phyloP scores from a whole-genome alignment of 2,329 filamentous ascomycete species.

The Xylaria sp. region DNA sequence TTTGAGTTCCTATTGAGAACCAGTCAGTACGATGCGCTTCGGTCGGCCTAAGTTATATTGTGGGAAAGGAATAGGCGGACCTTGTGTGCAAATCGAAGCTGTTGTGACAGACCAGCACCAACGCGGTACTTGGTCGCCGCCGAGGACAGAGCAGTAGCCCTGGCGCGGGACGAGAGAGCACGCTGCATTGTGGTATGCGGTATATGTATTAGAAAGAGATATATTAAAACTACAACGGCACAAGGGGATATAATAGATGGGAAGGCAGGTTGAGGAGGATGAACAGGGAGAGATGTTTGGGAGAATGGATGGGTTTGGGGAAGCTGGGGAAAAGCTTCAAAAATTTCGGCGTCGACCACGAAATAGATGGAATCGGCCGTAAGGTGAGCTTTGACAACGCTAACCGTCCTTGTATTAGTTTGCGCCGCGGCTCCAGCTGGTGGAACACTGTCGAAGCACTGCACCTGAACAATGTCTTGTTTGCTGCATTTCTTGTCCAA shows the following conservation, averaged over 20 bases:
- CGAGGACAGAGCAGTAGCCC: constrained; percentile 80
- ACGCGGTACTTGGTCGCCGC: constrained; percentile 69
- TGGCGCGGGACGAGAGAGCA: constrained; percentile 80
- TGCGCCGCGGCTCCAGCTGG: constrained; percentile 11
- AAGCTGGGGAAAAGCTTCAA: constrained; percentile 42
- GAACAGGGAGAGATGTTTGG: constrained; percentile 21
- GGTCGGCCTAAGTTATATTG: neutral
- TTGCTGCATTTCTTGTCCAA: neutral
- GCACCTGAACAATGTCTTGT: too few relatives aligned
- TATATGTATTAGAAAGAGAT: constrained; percentile 36
- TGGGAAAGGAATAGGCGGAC: constrained; percentile 52
- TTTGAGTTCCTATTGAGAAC: constrained; percentile 79
- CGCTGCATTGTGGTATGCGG: constrained; percentile 80
- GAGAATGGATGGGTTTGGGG: constrained; percentile 30
- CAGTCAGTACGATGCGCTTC: constrained; percentile 12
- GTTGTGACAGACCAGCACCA: constrained; percentile 73
- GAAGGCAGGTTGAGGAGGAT: constrained; percentile 23
- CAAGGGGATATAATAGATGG: constrained; percentile 31
- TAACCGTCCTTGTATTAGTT: constrained; percentile 43
- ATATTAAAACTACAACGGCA: constrained; percentile 35
- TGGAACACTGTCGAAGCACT: constrained; percentile 44
- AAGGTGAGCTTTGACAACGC: constrained; percentile 37
- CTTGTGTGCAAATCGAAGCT: constrained; percentile 98
- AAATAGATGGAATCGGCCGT: constrained; percentile 34
- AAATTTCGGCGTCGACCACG: constrained; percentile 41